Base-by-base conservation (phyloP, 2,329 filamentous ascomycete species). In the Xylogone sp. region DNA sequence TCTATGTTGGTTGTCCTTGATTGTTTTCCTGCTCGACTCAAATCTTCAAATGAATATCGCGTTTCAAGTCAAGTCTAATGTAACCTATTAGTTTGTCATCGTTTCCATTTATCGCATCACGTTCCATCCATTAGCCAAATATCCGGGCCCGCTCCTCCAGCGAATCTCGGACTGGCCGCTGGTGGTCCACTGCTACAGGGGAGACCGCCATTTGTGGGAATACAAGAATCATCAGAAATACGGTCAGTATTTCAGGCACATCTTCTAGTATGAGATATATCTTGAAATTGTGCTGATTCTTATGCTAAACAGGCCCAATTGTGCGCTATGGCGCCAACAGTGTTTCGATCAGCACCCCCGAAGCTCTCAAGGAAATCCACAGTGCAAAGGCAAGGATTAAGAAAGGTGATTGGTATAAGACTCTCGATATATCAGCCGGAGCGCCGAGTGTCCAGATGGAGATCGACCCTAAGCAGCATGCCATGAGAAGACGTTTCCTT, bases 51-150 rank as follows among this genome's bases (percentile, higher is more conserved):
- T n/a, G n/a, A n/a, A n/a, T n/a, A n/a, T n/a, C n/a, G n/a, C n/a
- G n/a, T n/a, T n/a, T n/a, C n/a, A n/a, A n/a, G n/a, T n/a, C n/a
- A n/a, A n/a, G n/a, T n/a, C 6, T 27, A 27, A 27, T 27, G 24
- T 27, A 27, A 27, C 10, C 5, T 27, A 27, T 27, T 47, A 48
- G n/a, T 48, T 42, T 5, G 19, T 19, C 46, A 20, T 34, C 24
- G 6, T 57, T 10, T 43, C 46, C 20, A 46, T 81, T 43, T 86
- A 86, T 62, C 73, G 81, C 51, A 58, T 86, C 52, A 82, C 76
- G 64, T 79, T 86, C 65, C 84, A 87, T 61, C 83, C 84, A 3
- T 69, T 87, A 9, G 76, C 82, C 18, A 81, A 78, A 52, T 85
- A 86, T 57, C 84, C 83, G 1, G 84, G 84, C 1, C 85, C 84